Percentiles rank a stretch among this genome's conserved stretches.
phyloP scores from a whole-genome alignment of 768 basidiomycete species.

The Vishniacozyma victoriae region DNA sequence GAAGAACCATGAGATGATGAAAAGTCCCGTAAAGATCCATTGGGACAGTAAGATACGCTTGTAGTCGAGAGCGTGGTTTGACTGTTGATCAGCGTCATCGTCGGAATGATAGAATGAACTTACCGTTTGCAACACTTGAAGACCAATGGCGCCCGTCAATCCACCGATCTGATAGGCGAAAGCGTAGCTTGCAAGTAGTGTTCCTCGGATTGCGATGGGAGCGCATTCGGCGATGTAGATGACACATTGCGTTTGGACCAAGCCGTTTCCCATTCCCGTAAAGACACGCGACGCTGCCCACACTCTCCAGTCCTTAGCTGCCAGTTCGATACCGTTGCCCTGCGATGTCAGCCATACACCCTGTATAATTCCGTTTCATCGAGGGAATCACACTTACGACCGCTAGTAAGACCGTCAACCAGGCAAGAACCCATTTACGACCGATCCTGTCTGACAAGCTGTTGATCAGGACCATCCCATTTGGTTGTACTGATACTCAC shows the following conservation, averaged over 20 bases:
- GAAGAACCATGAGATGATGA: neutral
- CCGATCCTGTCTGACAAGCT: neutral
- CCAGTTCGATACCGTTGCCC: neutral
- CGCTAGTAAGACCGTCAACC: neutral
- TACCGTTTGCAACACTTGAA: conserved; percentile 7
- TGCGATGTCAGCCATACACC: no score
- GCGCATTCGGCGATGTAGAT: conserved; percentile 9
- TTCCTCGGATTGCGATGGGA: conserved; percentile 1
- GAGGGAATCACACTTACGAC: neutral
- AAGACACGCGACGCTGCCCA: conserved; percentile 1
- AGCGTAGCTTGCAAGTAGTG: conserved; percentile 3
- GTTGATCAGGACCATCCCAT: neutral
- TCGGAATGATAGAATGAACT: neutral
- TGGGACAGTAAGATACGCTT: neutral
- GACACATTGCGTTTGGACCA: neutral
- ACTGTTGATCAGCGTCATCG: conserved; percentile 1
- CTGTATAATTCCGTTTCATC: no score
- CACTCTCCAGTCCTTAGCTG: conserved; percentile 9
- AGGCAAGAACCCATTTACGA: neutral
- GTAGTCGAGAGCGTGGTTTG: neutral
- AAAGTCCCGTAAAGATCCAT: neutral
- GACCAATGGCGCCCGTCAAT: conserved; percentile 1
- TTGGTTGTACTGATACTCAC: conserved; percentile 1
- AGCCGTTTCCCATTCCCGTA: conserved; percentile 3
- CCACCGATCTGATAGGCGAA: conserved; percentile 2